phyloP scores from a whole-genome alignment of 2,329 filamentous ascomycete genomes.

The Nectriaceae sp. region DNA sequence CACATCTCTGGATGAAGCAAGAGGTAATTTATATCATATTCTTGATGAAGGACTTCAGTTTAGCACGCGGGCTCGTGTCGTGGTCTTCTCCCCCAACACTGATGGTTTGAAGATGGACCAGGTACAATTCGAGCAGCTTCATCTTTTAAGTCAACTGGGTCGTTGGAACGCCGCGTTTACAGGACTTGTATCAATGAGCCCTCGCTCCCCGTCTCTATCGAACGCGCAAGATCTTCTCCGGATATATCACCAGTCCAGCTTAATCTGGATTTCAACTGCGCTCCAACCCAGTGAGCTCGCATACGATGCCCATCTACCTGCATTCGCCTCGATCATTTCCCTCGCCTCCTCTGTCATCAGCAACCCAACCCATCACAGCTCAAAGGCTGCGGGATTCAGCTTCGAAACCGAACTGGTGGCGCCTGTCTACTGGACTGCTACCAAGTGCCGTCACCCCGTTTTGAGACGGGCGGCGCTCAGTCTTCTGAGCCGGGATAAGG shows the following conservation, averaged over 20 bases:
- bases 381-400: conserved; percentile 32
- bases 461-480: conserved; percentile 40
- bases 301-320: conserved; percentile 36
- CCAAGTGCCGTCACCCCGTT: conserved; percentile 44
- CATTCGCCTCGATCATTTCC: conserved; percentile 40
- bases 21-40: conserved; percentile 37
- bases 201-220: conserved; percentile 13
- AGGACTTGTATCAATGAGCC: conserved; percentile 26
- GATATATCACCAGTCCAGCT: conserved; percentile 38
- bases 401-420: conserved; percentile 47
- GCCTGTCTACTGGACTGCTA: conserved; percentile 42
- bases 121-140: conserved; percentile 35
- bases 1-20: conserved; percentile 33
- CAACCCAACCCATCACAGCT: conserved; percentile 9
- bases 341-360: conserved; percentile 33
- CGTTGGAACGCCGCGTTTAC: conserved; percentile 36
- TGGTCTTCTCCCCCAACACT: conserved; percentile 28
- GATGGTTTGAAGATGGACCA: conserved; percentile 23
- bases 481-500: conserved; percentile 34
- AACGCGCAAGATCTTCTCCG: conserved; percentile 33
- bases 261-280: conserved; percentile 36
- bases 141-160: conserved; percentile 30
- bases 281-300: conserved; percentile 33
- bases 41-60: conserved; percentile 43
- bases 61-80: conserved; percentile 27